Evolutionary conservation across 257 asterid species (phyloP).

Genomic region (Solanum paucissectum): DNA sequence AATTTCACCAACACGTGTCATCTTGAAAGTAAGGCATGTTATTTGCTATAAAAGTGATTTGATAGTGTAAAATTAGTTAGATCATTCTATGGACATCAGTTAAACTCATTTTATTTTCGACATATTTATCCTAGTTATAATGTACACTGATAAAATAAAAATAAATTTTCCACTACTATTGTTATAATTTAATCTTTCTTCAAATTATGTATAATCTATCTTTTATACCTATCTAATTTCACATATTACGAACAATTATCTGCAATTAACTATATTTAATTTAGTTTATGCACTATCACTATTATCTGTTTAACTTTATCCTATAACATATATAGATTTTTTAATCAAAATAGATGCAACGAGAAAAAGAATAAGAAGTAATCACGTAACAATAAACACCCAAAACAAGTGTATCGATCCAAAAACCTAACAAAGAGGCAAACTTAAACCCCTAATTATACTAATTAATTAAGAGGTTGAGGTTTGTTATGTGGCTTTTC

Average conservation of each 20-base stretch:
- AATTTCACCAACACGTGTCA: not conserved
- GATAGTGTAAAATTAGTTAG: too few relatives aligned
- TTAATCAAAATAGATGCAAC: not conserved
- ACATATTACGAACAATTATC: not conserved
- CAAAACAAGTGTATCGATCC: not conserved
- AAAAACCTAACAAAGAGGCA: not conserved
- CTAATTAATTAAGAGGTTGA: not conserved
- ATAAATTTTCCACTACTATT: too few relatives aligned
- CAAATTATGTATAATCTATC: too few relatives aligned
- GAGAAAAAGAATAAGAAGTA: not conserved
- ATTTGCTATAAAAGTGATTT: not conserved
- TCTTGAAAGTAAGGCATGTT: not conserved
- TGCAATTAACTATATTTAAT: too few relatives aligned
- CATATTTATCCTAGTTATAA: too few relatives aligned
- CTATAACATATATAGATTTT: not conserved
- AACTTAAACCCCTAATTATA: not conserved
- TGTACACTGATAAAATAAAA: too few relatives aligned
- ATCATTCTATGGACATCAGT: not conserved
- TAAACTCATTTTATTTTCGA: too few relatives aligned
- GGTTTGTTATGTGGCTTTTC: not conserved
- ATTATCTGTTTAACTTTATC: not conserved
- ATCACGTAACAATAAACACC: not conserved
- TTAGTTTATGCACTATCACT: too few relatives aligned
- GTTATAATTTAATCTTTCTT: too few relatives aligned
- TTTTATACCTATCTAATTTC: not conserved